Base-by-base conservation (phyloP, 768 basidiomycete genomes). In the Pleurotus sapidus region DNA sequence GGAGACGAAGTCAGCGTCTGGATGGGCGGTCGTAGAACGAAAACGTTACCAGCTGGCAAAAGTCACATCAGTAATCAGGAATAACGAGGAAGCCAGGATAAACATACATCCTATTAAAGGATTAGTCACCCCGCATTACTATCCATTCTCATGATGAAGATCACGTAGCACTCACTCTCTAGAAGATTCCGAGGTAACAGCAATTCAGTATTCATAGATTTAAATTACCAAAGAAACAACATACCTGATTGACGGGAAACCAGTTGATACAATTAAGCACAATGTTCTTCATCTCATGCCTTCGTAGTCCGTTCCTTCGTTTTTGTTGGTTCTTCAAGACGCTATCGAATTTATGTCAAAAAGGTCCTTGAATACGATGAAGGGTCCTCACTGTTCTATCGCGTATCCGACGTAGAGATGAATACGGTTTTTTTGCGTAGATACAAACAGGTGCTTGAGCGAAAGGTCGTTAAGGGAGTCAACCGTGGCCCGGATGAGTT, bases 251-350 rank as follows among this genome's bases (percentile, higher is more conserved):
- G 8, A 54, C 20, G 15, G 51, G 51, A 38, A 54, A 54, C 51
- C 51, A 54, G n/a, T 39, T 54, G 37, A 54, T 54, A 24, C 51
- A 54, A 15, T 54, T 54, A 17, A 39, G 5, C 6, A 54, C 51
- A 12, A 54, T 54, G 15, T 54, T 39, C 38, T 54, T 54, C 51
- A 54, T 54, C 24, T 54, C 51, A 18, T 54, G 51, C 7, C 51
- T 39, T 23, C 51, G 51, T 3, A 42, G 38, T 3, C 20, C 18
- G n/a, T 23, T 39, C 18, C 15, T 54, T 15, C 42, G 30, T 7
- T 38, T 15, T 30, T 54, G 51, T 3, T 18, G 17, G 42, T 54
- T 54, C n/a, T n/a, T 30, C 18, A 54, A 42, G 17, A 54, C 24
- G n/a, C 51, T 54, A 37, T 20, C 9, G 11, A 7, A n/a, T 9